Evolutionary conservation across 257 asterid genomes (phyloP).

Genomic region (Osmanthus fragrans): DNA sequence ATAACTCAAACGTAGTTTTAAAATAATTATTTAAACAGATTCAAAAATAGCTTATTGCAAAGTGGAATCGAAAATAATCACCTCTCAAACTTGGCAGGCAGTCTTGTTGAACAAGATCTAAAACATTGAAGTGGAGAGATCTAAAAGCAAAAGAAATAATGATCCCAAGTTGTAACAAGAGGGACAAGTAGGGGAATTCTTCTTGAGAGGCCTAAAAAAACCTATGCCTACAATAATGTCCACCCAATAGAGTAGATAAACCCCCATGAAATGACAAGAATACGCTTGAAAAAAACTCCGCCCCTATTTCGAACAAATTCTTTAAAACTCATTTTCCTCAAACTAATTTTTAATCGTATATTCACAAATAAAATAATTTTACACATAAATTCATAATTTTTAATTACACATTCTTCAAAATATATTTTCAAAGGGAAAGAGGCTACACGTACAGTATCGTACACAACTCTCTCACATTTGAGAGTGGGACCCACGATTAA

Average conservation of each 20-base stretch:
- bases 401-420: too few species aligned
- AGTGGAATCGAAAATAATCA: not conserved
- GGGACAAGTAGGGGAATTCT: constrained; percentile 11
- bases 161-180: not conserved
- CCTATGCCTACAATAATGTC: constrained; percentile 19
- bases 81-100: constrained; percentile 18
- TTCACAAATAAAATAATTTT: too few species aligned
- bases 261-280: constrained; percentile 20
- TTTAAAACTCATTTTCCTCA: too few species aligned
- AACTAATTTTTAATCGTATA: too few species aligned
- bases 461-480: too few species aligned
- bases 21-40: not conserved
- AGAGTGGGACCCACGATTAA: too few species aligned
- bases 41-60: not conserved
- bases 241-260: constrained; percentile 17
- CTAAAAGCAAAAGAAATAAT: constrained; percentile 14
- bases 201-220: constrained; percentile 12
- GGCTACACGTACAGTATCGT: too few species aligned
- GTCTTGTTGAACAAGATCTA: constrained; percentile 31
- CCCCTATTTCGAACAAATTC: too few species aligned
- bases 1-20: too few species aligned
- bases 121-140: constrained; percentile 26
- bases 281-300: constrained; percentile 7
- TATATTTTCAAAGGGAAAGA: too few species aligned
- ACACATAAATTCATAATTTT: too few species aligned